phyloP scores from a whole-genome alignment of 352 stramenopile genomes.

The Pythium pyrilobum region DNA sequence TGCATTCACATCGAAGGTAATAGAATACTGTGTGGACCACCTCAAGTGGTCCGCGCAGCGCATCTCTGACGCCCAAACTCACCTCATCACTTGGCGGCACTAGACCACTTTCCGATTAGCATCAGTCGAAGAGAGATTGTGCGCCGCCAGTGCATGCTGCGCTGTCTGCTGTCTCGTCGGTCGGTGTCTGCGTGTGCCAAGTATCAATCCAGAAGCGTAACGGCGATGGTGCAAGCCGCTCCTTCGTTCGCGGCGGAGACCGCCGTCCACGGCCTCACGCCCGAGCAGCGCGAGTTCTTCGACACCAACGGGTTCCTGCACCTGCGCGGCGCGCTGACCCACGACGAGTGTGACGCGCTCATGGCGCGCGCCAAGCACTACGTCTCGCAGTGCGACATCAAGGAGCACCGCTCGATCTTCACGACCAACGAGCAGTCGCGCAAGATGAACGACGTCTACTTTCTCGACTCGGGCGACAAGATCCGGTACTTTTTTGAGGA shows the following conservation, averaged over 20 bases:
- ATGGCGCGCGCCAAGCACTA: slow-evolving; percentile 43
- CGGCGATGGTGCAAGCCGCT: background rate
- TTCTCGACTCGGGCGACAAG: slow-evolving; percentile 89
- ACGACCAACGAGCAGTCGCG: slow-evolving; percentile 79
- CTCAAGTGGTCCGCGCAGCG: background rate
- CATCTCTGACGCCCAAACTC: background rate
- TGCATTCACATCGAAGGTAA: background rate
- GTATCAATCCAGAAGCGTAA: no score
- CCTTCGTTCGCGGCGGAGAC: slow-evolving; percentile 5
- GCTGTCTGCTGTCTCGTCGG: background rate
- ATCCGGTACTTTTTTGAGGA: slow-evolving; percentile 95
- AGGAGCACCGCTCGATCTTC: slow-evolving; percentile 71
- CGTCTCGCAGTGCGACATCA: slow-evolving; percentile 56
- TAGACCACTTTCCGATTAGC: background rate
- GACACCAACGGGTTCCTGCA: slow-evolving; percentile 65
- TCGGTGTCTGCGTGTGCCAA: background rate
- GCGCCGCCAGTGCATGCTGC: background rate
- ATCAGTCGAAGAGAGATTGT: background rate
- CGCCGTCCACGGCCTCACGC: slow-evolving; percentile 29
- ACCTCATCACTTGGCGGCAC: background rate
- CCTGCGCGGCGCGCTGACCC: slow-evolving; percentile 33
- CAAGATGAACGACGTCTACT: slow-evolving; percentile 90
- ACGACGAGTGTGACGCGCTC: slow-evolving; percentile 46
- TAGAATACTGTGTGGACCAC: background rate
- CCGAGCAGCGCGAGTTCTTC: slow-evolving; percentile 57